Evolutionary conservation across 2,329 filamentous ascomycete genomes (phyloP).

Genomic region (Fusarium proliferatum): DNA sequence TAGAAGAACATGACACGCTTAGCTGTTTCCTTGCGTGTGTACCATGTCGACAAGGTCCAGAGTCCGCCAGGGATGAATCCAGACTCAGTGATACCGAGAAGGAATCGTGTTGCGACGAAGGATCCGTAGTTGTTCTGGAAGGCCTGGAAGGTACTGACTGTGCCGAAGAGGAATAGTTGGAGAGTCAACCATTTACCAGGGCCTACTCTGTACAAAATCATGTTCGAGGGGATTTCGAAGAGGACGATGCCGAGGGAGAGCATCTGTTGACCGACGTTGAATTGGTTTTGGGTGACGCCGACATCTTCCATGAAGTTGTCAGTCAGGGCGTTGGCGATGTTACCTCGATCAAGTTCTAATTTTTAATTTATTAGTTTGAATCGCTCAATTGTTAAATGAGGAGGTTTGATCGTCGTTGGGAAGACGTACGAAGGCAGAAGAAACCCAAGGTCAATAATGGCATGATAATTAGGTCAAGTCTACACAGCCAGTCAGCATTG

Average conservation of each 20-base stretch:
- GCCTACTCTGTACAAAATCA: conserved; percentile 50
- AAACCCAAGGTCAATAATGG: conserved; percentile 54
- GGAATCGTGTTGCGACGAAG: conserved; percentile 61
- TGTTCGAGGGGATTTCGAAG: conserved; percentile 54
- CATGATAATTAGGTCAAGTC: conserved; percentile 56
- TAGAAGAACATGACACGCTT: conserved; percentile 66
- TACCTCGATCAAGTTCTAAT: conserved; percentile 49
- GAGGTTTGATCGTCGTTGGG: fast-evolving
- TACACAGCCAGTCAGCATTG: conserved; percentile 8
- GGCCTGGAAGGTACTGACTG: conserved; percentile 65
- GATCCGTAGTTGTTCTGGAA: conserved; percentile 60
- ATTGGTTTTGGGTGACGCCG: conserved; percentile 60
- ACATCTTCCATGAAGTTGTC: conserved; percentile 62
- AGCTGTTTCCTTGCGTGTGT: conserved; percentile 62
- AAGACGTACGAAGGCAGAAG: conserved; percentile 54
- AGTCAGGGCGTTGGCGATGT: conserved; percentile 61
- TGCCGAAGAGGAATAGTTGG: conserved; percentile 64
- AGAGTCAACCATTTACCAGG: conserved; percentile 65
- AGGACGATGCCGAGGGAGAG: conserved; percentile 63
- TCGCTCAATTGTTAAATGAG: neutral
- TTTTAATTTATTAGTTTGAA: neutral
- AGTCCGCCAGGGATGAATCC: conserved; percentile 66
- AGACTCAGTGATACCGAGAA: conserved; percentile 64
- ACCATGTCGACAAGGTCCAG: conserved; percentile 66
- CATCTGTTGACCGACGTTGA: conserved; percentile 64